Base-by-base conservation (phyloP, 305 asterid species). In the Solanum hybrid region DNA sequence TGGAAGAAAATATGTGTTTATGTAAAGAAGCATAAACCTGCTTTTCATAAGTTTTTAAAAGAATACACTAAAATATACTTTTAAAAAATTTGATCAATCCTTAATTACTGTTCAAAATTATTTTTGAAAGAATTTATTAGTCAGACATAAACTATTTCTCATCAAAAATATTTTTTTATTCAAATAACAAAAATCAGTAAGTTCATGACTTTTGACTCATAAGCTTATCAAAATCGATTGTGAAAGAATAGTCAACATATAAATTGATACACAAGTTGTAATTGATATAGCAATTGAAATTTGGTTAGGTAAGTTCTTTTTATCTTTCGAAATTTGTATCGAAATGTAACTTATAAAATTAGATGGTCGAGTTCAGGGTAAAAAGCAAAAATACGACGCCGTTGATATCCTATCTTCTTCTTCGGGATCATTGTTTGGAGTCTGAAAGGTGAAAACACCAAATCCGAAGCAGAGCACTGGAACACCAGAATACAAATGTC, bases 371-470 rank as follows among this genome's bases (percentile, higher is more conserved):
- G 60, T 64, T 64, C 9, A 31, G 32, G n/a, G 75, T n/a, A 29
- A 87, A 73, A 72, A 5, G 4, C 4, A 13, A 0, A 17, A 12
- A 77, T 19, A 89, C 91, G 92, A 78, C 91, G 81, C 10, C 92
- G 91, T 91, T 15, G 12, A 2, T 4, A 84, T 82, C 79, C 91
- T 89, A 88, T 91, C 92, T 89, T 88, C 89, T 38, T 87, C 85
- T 87, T 3, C 79, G 29, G 51, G 88, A 22, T 11, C 87, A 2
- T 29, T 31, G 10, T 15, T 5, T 19, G 34, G 6, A 12, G 31
- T 22, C 37, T 37, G 38, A 87, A 56, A 64, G 29, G 37, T 26
- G 15, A 26, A 26, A 40, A 14, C 2, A 24, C 91, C 84, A 12
- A 90, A 89, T 6, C 64, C 69, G 36, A 64, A 42, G 27, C 64